Evolutionary conservation across 2,329 filamentous ascomycete genomes (phyloP).

Genomic region (Tolypocladium tropicale): DNA sequence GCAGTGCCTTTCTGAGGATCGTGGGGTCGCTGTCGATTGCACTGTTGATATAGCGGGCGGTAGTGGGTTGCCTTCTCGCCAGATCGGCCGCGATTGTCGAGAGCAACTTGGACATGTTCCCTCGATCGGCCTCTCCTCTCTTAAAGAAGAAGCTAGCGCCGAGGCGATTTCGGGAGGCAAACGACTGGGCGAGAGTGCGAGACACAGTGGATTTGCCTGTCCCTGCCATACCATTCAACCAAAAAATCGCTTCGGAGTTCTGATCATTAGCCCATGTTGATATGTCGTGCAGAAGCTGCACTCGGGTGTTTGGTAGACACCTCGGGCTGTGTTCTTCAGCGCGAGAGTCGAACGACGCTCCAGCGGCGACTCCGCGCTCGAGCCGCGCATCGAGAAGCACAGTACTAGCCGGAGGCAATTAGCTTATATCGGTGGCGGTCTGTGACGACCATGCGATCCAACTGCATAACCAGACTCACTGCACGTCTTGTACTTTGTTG

Average conservation of each 20-base stretch:
- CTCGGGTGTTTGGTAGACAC: slow-evolving; percentile 20
- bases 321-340: slow-evolving; percentile 19
- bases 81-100: slow-evolving; percentile 28
- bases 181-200: slow-evolving; percentile 15
- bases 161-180: slow-evolving; percentile 6
- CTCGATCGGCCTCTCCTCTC: slow-evolving; percentile 26
- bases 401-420: too few relatives aligned
- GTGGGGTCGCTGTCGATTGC: slow-evolving; percentile 19
- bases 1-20: slow-evolving; percentile 15
- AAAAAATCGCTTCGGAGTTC: slow-evolving; percentile 18
- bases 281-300: slow-evolving; percentile 16
- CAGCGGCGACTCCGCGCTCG: slow-evolving; percentile 11
- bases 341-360: slow-evolving; percentile 22
- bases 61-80: slow-evolving; percentile 11
- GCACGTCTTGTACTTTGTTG: too few relatives aligned
- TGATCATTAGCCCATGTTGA: slow-evolving; percentile 13
- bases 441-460: too few relatives aligned
- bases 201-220: slow-evolving; percentile 30
- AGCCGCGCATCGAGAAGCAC: slow-evolving; percentile 3
- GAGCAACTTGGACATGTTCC: slow-evolving; percentile 24
- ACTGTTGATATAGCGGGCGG: slow-evolving; percentile 14
- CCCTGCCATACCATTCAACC: slow-evolving; percentile 27
- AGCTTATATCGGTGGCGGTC: too few relatives aligned
- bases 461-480: too few relatives aligned
- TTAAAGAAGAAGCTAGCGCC: slow-evolving; percentile 36